Evolutionary conservation across 2,329 filamentous ascomycete genomes (phyloP), one percentile per base, ranked within the genome.

Genomic region (Botrytis fabae): DNA sequence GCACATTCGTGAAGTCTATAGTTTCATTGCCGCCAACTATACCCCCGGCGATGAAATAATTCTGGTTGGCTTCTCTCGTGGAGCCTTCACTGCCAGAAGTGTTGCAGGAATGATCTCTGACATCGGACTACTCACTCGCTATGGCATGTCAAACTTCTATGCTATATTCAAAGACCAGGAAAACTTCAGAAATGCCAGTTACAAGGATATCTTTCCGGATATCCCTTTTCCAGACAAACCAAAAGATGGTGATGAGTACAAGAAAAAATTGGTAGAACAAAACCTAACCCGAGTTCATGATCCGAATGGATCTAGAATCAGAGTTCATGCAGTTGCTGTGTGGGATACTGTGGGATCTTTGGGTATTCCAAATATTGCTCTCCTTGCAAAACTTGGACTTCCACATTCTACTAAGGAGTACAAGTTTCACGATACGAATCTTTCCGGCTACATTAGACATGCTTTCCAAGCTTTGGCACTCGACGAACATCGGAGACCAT

Each of bases 391-490:
- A 7, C 81, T 80, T 59, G 78, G 78, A 16, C 69, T 79, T 10
- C 80, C 82, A 14, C 82, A 83, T 38, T 78, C 83, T 4, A 79
- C 77, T 5, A 79, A 77, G 76, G 83, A 70, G 79, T 79, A 81
- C 70, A 79, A 77, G 35, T 85, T 85, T 74, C 83, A 82, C 71
- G 83, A 85, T 77, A 86, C 85, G 6, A 81, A 82, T 69, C 80
- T 86, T 70, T 82, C 81, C 14, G 76, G 78, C 64, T 80, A 81
- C 72, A 82, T 87, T 48, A 80, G 83, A 73, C 80, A 86, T 77
- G 85, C 85, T 3, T 87, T 87, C 74, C 85, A 87, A 74, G 85
- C 85, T 14, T 79, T 87, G 10, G 85, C 85, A 9, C 81, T 87
- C 14, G 85, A 87, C 75, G 85, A 87, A 75, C 83, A 83, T 48